These are phyloP conservation scores for Cryptococcus sp. DNA, from an alignment of 1,284 basidiomycete genomes.

Conservation along the genomic window DNA sequence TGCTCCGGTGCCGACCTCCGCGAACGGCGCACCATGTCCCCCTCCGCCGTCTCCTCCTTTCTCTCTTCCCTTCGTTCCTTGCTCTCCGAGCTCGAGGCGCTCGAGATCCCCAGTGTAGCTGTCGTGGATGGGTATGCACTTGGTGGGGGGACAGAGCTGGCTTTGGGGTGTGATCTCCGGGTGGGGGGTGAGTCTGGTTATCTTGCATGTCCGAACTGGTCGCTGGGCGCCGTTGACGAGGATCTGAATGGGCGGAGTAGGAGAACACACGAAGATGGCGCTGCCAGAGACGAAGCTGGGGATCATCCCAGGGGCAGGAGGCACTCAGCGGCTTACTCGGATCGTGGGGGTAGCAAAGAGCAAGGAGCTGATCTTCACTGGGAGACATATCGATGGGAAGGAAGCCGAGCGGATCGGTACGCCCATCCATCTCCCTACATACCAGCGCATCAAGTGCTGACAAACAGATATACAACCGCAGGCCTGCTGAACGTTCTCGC, in stretches of 20 bases:
- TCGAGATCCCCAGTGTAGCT: constrained; percentile 84
- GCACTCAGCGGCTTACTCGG: constrained; percentile 80
- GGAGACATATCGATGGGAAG: constrained; percentile 59
- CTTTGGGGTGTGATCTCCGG: constrained; percentile 81
- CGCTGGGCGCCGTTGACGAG: background rate
- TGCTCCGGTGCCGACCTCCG: constrained; percentile 89
- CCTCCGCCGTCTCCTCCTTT: constrained; percentile 70
- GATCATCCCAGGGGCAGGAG: constrained; percentile 94
- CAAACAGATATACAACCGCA: constrained; percentile 3
- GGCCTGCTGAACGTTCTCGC: constrained; percentile 58
- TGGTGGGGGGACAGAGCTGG: constrained; percentile 84
- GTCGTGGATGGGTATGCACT: constrained; percentile 90
- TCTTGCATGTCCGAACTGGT: background rate
- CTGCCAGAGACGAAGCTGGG: constrained; percentile 80
- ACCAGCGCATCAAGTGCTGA: background rate
- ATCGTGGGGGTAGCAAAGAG: constrained; percentile 76
- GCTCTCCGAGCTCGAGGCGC: constrained; percentile 68
- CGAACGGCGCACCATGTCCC: constrained; percentile 77
- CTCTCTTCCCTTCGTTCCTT: constrained; percentile 71
- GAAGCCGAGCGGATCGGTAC: constrained; percentile 75
- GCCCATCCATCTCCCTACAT: constrained; percentile 21
- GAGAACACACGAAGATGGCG: constrained; percentile 63
- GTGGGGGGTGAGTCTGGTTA: constrained; percentile 62
- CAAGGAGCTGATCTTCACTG: constrained; percentile 84
- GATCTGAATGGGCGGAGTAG: constrained; percentile 44